Evolutionary conservation across 768 basidiomycete species (phyloP).

Genomic region (Hygrocybe coccinea): DNA sequence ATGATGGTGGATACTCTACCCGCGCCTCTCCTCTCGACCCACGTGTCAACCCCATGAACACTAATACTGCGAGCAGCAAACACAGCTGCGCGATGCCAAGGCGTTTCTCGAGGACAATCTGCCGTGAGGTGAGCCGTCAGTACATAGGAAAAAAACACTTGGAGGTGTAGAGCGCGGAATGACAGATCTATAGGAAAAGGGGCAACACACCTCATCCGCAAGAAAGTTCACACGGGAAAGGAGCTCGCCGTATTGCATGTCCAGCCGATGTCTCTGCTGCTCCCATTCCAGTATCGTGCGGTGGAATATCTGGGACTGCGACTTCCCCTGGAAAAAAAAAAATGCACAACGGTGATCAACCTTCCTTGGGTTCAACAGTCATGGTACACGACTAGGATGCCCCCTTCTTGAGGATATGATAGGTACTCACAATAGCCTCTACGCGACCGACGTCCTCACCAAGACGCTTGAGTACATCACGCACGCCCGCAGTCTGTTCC

Average conservation of each 20-base stretch:
- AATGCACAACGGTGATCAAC: background rate
- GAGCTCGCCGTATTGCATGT: slow-evolving; percentile 67
- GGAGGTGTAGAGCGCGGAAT: too few species aligned
- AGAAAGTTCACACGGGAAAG: slow-evolving; percentile 68
- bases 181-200: too few species aligned
- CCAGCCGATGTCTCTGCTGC: slow-evolving; percentile 57
- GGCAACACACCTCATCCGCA: slow-evolving; percentile 64
- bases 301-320: slow-evolving; percentile 63
- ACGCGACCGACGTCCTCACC: slow-evolving; percentile 75
- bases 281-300: slow-evolving; percentile 66
- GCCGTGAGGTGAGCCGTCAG: background rate
- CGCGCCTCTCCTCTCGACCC: slow-evolving; percentile 46
- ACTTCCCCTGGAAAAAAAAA: slow-evolving; percentile 48
- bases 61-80: slow-evolving; percentile 73
- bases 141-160: slow-evolving; percentile 1
- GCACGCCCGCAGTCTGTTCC: slow-evolving; percentile 74
- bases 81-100: slow-evolving; percentile 85
- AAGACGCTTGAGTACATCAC: slow-evolving; percentile 68
- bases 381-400: background rate
- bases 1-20: slow-evolving; percentile 1
- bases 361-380: too few species aligned
- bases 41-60: slow-evolving; percentile 83
- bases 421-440: slow-evolving; percentile 60
- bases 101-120: slow-evolving; percentile 87
- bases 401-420: background rate